Evolutionary conservation across 1,284 basidiomycete species (phyloP), one percentile per base, ranked within the genome.

Genomic region (Rhodotorula sp.): DNA sequence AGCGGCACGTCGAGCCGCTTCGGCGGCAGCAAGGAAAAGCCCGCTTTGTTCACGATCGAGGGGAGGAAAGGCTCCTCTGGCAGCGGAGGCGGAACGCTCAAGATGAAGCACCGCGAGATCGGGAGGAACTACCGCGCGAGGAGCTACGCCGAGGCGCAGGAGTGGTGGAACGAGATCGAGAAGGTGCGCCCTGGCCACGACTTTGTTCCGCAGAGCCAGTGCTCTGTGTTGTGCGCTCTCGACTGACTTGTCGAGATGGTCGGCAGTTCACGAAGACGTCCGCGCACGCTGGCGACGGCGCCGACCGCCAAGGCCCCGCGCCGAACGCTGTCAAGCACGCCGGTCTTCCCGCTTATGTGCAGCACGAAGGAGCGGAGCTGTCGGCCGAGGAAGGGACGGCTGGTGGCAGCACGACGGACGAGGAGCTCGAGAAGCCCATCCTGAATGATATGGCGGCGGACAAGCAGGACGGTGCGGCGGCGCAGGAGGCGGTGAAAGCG

Each of bases 41-140:
- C 49, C 4, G 60, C 64, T 19, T 45, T 45, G 34, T 73, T 70
- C 45, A 49, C 60, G 5, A 57, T 73, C 25, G 65, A 64, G 45
- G 71, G 63, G 9, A 23, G 58, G 10, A 59, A 48, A 27, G 44
- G 41, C 41, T 9, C 56, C 34, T 34, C 34, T 34, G 34, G 34
- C 34, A 34, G 34, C 34, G 21, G 7, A 3, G 49, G 50, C 19
- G 64, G 56, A 23, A 45, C 44, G 19, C 27, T 60, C 34, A 34
- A 34, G 34, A 34, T 34, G 34, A 34, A 34, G 53, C 52, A 45
- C 41, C 56, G n/a, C 34, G 19, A 44, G 14, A 16, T 66, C 10
- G 50, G 50, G 14, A 46, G 58, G 21, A 45, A 34, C 50, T 66
- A 54, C 49, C 52, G 64, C 44, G 64, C 64, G 27, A 34, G 64